Evolutionary conservation across 208 protist genomes (phyloP), one percentile per base, ranked within the genome.

Genomic region (Novymonas esmeraldas): DNA sequence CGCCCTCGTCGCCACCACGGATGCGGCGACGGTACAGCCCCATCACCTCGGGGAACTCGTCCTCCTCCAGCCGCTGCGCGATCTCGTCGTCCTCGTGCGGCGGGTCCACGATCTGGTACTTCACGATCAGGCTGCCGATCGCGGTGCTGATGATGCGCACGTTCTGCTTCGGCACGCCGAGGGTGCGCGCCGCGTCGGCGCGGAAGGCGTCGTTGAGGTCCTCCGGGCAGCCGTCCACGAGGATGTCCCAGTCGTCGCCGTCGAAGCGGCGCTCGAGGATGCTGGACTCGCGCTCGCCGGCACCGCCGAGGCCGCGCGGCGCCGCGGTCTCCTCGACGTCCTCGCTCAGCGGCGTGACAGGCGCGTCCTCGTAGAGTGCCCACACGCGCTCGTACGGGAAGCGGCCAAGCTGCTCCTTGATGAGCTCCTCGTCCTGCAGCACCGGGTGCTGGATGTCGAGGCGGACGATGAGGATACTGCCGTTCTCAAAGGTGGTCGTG

Each of bases 181-280:
- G 62, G 20, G 54, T 28, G 48, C 81, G 69, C 20, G 82, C 73
- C 20, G 66, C 70, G 36, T 78, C 85, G 26, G 57, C 48, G 55
- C 71, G 18, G 70, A 91, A 91, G 29, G 76, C 73, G n/a, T 68
- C 66, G 64, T 70, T 57, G n/a, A 87, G 44, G 20, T 87, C 67
- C 29, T 78, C 64, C n/a, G 65, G 72, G 64, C 42, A 64, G 33
- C 55, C 59, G 1, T 78, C 78, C 1, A 91, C 41, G 22, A 88
- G 13, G 56, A 87, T 65, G 56, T 87, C 81, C 85, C 82, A 91
- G 71, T 85, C 85, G 28, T 84, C 79, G 60, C 85, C 81, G 29
- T 85, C 76, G 51, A 91, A 91, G 41, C 42, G 51, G 67, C 78
- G 76, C 75, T 84, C 78, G n/a, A 87, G 45, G 41, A 70, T 54